phyloP scores from a whole-genome alignment of 208 protist genomes.

The Trypanosoma avium region DNA sequence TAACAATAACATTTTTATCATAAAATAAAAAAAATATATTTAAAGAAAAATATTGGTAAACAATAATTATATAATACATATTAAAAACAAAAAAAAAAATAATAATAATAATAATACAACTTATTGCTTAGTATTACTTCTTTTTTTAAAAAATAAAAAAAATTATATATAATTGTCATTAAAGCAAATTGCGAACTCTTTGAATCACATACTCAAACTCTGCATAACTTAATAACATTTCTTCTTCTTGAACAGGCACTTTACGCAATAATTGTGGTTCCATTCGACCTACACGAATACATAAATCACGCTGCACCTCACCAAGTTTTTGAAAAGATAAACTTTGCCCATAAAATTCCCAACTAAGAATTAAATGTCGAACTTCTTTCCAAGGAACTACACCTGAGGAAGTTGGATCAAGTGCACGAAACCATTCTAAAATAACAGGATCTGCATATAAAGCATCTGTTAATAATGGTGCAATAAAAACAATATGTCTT shows the following conservation, averaged over 20 bases:
- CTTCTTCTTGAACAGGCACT: conserved; percentile 65
- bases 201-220: conserved; percentile 78
- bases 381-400: conserved; percentile 67
- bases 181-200: conserved; percentile 49
- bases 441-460: conserved; percentile 92
- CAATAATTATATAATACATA: not conserved
- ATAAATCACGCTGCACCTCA: conserved; percentile 60
- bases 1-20: not conserved
- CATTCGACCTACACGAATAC: conserved; percentile 43
- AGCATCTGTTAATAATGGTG: conserved; percentile 58
- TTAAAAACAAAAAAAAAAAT: conserved; percentile 8
- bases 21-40: conserved; percentile 14
- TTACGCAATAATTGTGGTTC: conserved; percentile 57
- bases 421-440: conserved; percentile 96
- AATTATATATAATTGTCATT: too few relatives aligned
- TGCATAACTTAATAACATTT: conserved; percentile 54
- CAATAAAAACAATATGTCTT: conserved; percentile 62
- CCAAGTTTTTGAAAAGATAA: conserved; percentile 55
- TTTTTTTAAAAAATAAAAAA: too few relatives aligned
- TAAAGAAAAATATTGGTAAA: conserved; percentile 14
- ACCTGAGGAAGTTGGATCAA: conserved; percentile 93
- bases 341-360: conserved; percentile 45
- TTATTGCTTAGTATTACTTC: not conserved
- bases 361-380: conserved; percentile 51
- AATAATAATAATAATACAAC: not conserved